Evolutionary conservation across 306 rosid species (phyloP), one percentile per base, ranked within the genome.

Genomic region (Vachellia collinsii): DNA sequence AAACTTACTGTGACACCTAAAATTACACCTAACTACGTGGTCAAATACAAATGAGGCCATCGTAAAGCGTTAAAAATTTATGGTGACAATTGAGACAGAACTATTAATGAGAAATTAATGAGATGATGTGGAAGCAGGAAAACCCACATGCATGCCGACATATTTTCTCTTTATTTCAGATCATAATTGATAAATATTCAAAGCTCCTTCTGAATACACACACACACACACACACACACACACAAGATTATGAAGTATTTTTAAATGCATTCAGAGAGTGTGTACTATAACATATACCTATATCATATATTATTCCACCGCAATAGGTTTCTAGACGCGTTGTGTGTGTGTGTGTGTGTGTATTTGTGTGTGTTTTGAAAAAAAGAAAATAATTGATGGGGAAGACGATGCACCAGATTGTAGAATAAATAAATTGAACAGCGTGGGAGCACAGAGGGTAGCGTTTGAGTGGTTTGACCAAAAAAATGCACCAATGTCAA

Each of bases 121-220:
- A 71, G 9, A 12, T 70, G 41, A 29, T 23, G 14, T 29, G 39
- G 42, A 29, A 29, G 34, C 34, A 29, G 34, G 34, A 47, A 34
- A 50, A 34, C 29, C 76, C 76, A 72, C 76, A 34, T 48, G 76
- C 76, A 72, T 72, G 43, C 63, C 63, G 62, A 72, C 76, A 29
- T 48, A 14, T 23, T 59, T 23, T 59, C 29, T 25, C 14, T 23
- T 12, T 46, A 1, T 41, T 39, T 19, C 76, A 72, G 76, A 72
- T 72, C 25, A 48, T 25, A 48, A 22, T 3, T 3, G 12, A 59
- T 8, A 23, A 5, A 6, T 17, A 20, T 20, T 3, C 41, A 29
- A 62, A 5, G 39, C 38, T 34, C 19, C 41, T 62, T 19, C 8
- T 53, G 22, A 53, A 17, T 16, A 16, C 17, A 17, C 14, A 29